These are phyloP conservation scores for Crotalaria pallida DNA, from an alignment of 306 rosid species.

Conservation along the genomic window DNA sequence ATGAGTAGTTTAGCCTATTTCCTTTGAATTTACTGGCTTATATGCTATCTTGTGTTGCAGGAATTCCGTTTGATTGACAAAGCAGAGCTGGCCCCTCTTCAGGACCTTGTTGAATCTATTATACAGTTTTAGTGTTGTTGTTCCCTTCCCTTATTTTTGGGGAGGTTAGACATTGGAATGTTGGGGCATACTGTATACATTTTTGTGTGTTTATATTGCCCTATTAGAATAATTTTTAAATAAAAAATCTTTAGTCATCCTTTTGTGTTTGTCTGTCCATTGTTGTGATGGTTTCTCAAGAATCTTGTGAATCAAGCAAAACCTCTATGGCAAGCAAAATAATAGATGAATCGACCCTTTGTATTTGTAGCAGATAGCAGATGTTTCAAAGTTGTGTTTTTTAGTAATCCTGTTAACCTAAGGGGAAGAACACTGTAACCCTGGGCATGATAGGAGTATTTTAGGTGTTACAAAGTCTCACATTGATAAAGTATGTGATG, in stretches of 20 bases:
- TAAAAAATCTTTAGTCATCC: slow-evolving; percentile 13
- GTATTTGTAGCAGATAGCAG: neutral
- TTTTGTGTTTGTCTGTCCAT: neutral
- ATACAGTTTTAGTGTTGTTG: slow-evolving; percentile 29
- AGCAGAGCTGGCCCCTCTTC: slow-evolving; percentile 76
- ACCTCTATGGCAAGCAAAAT: slow-evolving; percentile 10
- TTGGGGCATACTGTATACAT: neutral
- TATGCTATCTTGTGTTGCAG: slow-evolving; percentile 37
- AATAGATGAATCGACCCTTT: neutral
- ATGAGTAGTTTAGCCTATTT: no score
- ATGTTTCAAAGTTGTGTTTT: neutral
- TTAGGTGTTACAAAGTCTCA: no score
- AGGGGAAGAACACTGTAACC: no score
- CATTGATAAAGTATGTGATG: no score
- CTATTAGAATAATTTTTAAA: slow-evolving; percentile 26
- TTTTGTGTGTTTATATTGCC: slow-evolving; percentile 26
- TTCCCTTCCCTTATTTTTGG: neutral
- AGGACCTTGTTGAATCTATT: slow-evolving; percentile 77
- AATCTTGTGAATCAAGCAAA: slow-evolving; percentile 1
- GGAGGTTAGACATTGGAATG: slow-evolving; percentile 18
- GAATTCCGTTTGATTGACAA: slow-evolving; percentile 71
- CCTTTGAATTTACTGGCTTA: slow-evolving; percentile 4
- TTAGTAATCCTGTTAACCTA: neutral
- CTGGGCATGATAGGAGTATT: no score
- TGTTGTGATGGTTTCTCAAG: neutral